Percentiles rank a stretch among this genome's conserved stretches.
Evolutionary conservation across 306 rosid genomes (phyloP).

Genomic region (Ammopiptanthus mongolicus): DNA sequence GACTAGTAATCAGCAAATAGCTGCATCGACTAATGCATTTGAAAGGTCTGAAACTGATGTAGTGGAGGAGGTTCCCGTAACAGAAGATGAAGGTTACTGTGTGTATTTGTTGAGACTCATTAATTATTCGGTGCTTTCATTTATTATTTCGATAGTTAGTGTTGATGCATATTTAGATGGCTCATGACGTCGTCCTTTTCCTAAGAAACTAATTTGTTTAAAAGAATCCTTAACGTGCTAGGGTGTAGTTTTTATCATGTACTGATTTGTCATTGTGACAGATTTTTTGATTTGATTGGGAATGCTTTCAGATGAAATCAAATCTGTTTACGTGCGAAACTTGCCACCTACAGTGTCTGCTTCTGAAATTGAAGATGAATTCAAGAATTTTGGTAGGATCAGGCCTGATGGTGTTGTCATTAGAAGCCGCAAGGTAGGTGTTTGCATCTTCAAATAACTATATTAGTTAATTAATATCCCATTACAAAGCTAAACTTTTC

Average conservation of each 20-base stretch:
- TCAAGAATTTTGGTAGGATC: constrained; percentile 62
- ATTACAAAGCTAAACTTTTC: constrained; percentile 4
- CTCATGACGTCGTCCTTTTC: neutral
- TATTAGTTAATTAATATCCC: neutral
- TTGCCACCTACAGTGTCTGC: constrained; percentile 64
- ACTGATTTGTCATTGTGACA: neutral
- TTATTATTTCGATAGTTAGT: neutral
- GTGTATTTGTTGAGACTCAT: neutral
- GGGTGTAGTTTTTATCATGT: neutral
- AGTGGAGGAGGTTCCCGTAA: constrained; percentile 12
- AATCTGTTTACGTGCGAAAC: constrained; percentile 77
- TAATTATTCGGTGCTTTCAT: neutral
- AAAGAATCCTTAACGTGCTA: neutral
- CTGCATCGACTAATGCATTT: neutral
- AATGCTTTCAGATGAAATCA: constrained; percentile 52
- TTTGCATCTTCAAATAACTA: constrained; percentile 1
- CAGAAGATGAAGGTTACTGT: constrained; percentile 17
- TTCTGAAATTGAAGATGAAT: constrained; percentile 71
- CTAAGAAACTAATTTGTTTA: neutral
- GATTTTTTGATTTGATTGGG: neutral
- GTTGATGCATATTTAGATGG: neutral
- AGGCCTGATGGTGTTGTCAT: constrained; percentile 61
- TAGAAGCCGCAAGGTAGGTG: constrained; percentile 69
- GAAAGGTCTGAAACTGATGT: constrained; percentile 17
- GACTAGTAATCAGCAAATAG: neutral